Base-by-base conservation (phyloP, 2,329 filamentous ascomycete genomes). In the Colletotrichum higginsianum region DNA sequence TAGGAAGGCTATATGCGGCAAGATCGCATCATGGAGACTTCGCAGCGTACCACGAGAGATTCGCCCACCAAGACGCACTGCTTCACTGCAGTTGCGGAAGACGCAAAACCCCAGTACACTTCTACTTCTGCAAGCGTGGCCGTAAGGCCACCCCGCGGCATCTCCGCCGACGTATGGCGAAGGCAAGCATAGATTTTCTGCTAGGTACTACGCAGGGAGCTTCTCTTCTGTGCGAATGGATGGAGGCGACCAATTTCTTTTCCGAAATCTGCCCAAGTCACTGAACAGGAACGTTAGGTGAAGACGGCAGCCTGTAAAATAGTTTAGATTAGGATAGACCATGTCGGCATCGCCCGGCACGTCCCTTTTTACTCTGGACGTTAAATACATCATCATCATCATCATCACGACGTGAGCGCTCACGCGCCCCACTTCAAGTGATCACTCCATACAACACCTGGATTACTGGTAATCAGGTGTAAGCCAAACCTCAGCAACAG, bases 121-220 rank as follows among this genome's bases (percentile, higher is more conserved):
- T 65, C 8, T 65, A 65, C 18, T 65, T 65, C 40, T 56, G n/a
- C 21, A 65, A 65, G 62, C 18, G 15, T 49, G 18, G 50, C 52
- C 15, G 18, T 0, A 65, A 56, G n/a, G 61, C 61, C 2, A 57
- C 52, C 1, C 52, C 42, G 6, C 18, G 18, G 9, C 26, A 65
- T 65, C 61, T 65, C 26, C 23, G 26, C 61, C 8, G 30, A 63
- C 3, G 11, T 12, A 63, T 63, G 35, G 47, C 12, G 18, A 61
- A 61, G 5, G n/a, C 9, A 53, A 63, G 49, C 15, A 53, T 63
- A 1, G 18, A 53, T 42, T 62, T 52, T 42, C 47, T 62, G 5
- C 35, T 62, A 53, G 46, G 47, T 6, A n/a, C 35, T 26, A 6
- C 12, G 42, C 4, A 64, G 52, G 40, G 61, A 47, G 61, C 61